Percentiles rank a stretch among this genome's conserved stretches.
Conservation (phyloP, 2,329 filamentous ascomycete species). For the Pyricularia pennisetigena region DNA sequence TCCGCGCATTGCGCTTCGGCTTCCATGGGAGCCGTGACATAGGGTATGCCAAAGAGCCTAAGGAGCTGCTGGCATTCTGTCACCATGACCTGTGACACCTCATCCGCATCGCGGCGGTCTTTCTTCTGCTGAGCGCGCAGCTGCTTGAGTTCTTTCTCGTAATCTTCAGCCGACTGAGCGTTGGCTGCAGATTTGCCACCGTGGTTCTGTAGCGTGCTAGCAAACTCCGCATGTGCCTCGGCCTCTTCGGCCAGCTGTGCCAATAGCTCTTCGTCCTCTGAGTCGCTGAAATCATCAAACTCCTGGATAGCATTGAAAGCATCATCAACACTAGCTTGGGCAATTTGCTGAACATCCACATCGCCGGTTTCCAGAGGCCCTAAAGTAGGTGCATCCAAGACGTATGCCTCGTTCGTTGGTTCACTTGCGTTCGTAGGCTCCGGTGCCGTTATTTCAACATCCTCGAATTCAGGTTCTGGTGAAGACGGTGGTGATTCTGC, state of each 20-base stretch:
- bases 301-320: conserved; percentile 42
- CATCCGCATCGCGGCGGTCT: conserved; percentile 89
- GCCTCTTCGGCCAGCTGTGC: conserved; percentile 80
- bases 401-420: conserved; percentile 2
- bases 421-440: not conserved
- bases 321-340: conserved; percentile 7
- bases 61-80: conserved; percentile 89
- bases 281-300: conserved; percentile 69
- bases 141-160: conserved; percentile 78
- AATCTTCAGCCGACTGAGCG: conserved; percentile 60
- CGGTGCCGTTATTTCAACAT: conserved; percentile 17
- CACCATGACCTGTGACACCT: conserved; percentile 94
- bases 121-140: conserved; percentile 93
- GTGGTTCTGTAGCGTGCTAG: conserved; percentile 51
- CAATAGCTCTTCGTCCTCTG: conserved; percentile 85
- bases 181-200: conserved; percentile 40
- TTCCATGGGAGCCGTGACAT: conserved; percentile 97
- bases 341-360: conserved; percentile 6
- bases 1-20: conserved; percentile 96
- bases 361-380: conserved; percentile 10
- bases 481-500: conserved; percentile 11
- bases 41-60: conserved; percentile 84
- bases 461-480: conserved; percentile 25
- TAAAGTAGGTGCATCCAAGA: conserved; percentile 6
- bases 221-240: conserved; percentile 89